phyloP scores from a whole-genome alignment of 345 rosid genomes.

The Salix brachista region DNA sequence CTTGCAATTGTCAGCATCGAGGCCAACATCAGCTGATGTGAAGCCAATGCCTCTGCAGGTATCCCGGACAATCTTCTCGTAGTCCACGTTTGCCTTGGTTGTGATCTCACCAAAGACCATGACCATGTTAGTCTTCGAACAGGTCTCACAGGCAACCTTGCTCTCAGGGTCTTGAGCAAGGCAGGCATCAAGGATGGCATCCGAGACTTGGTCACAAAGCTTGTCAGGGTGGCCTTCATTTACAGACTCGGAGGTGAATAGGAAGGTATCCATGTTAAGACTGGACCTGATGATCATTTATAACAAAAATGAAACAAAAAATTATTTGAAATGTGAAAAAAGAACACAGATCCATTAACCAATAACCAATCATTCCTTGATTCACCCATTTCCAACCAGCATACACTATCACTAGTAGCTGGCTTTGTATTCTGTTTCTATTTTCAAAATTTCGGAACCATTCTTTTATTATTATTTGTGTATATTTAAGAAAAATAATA shows the following conservation, averaged over 20 bases:
- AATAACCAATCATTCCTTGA: too few species aligned
- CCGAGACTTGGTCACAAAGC: constrained; percentile 79
- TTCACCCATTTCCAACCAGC: too few species aligned
- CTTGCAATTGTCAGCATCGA: constrained; percentile 68
- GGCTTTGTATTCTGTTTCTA: too few species aligned
- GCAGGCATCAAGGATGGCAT: constrained; percentile 81
- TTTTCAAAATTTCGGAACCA: too few species aligned
- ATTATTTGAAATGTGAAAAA: not conserved
- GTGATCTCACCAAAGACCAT: constrained; percentile 88
- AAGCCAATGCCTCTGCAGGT: constrained; percentile 79
- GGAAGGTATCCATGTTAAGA: constrained; percentile 64
- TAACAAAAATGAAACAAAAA: not conserved
- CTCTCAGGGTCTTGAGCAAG: constrained; percentile 79
- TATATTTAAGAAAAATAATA: too few species aligned
- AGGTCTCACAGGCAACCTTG: constrained; percentile 82
- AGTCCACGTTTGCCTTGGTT: constrained; percentile 59
- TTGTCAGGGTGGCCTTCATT: constrained; percentile 85
- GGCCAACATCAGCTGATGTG: constrained; percentile 66
- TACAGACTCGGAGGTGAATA: constrained; percentile 79
- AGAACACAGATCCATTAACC: too few species aligned
- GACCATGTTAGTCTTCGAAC: constrained; percentile 80
- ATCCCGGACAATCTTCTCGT: constrained; percentile 69
- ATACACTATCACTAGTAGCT: too few species aligned
- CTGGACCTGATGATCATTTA: constrained; percentile 10
- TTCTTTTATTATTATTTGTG: too few species aligned